Percentiles rank a stretch among this genome's conserved stretches.
Evolutionary conservation across 2,329 filamentous ascomycete genomes (phyloP).

Genomic region (Chaetomium sp.): DNA sequence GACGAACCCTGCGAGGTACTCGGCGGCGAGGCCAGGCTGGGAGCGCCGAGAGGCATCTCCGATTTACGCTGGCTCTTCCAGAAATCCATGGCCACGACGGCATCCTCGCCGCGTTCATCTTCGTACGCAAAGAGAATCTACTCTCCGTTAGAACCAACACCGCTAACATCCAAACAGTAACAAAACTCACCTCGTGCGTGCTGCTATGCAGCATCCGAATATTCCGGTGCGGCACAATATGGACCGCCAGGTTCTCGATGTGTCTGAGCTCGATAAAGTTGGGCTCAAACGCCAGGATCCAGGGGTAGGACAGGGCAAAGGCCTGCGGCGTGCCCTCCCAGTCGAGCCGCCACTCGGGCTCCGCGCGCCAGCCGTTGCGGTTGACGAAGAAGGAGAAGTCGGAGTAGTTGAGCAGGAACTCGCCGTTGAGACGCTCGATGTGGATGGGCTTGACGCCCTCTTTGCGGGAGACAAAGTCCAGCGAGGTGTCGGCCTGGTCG

Average conservation of each 20-base stretch:
- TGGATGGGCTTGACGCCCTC: constrained; percentile 94
- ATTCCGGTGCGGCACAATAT: constrained; percentile 95
- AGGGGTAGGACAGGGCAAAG: constrained; percentile 94
- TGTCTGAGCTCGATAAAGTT: constrained; percentile 97
- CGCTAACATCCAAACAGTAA: background rate
- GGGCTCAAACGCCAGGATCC: constrained; percentile 94
- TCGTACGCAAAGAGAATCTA: constrained; percentile 98
- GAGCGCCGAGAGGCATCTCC: constrained; percentile 24
- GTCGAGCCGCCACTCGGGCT: constrained; percentile 94
- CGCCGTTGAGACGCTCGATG: constrained; percentile 94
- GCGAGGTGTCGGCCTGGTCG: constrained; percentile 94
- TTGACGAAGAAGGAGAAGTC: constrained; percentile 99
- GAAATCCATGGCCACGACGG: constrained; percentile 94
- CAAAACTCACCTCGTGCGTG: constrained; percentile 79
- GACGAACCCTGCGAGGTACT: constrained; percentile 17
- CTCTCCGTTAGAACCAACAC: constrained; percentile 20
- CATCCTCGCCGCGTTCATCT: constrained; percentile 89
- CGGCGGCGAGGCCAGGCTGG: constrained; percentile 17
- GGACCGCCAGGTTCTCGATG: constrained; percentile 90
- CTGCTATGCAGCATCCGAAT: constrained; percentile 97
- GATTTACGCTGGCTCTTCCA: constrained; percentile 71
- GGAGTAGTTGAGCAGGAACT: constrained; percentile 96
- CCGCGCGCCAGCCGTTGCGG: constrained; percentile 93
- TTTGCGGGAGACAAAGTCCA: constrained; percentile 93
- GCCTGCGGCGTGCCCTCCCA: constrained; percentile 94